Evolutionary conservation across 768 basidiomycete genomes (phyloP), one percentile per base, ranked within the genome.

Genomic region (Mycena haematopus): DNA sequence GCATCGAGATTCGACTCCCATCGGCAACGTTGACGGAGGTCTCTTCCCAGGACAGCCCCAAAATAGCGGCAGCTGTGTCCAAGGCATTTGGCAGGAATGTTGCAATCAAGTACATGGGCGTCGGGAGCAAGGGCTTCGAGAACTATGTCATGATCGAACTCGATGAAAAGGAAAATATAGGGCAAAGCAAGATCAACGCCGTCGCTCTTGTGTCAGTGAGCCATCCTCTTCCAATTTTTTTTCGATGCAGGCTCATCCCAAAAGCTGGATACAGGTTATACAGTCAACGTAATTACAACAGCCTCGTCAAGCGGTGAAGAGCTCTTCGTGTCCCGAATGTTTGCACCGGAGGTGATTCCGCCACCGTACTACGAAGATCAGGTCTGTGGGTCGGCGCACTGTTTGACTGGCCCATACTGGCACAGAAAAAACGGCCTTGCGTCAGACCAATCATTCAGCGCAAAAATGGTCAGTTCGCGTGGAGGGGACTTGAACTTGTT

Each of bases 341-440:
- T 86, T 65, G 73, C 79, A 6, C 83, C 82, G 8, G 52, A 49
- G 1, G 29, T 59, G 9, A 64, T 79, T 25, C 66, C 66, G 58
- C 68, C 70, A 53, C 73, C 73, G 1, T 31, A 36, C 36, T 47
- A 52, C 5, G 84, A 86, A 71, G 85, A 86, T 60, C 77, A 74
- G 19, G 84, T 85, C 9, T 86, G 83, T 60, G 85, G 85, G 15
- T 81, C 81, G 38, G 83, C 84, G 0, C 85, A 86, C 65, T 78
- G 79, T 49, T 56, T 85, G 40, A 59, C 83, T 36, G 75, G 68
- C 2, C 84, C 84, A 3, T 85, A 86, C 62, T 86, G 84, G 81
- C 74, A 73, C 22, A 63, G 61, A 21, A 80, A 81, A 60, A 70
- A 73, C 4, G 73, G 67, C 0, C 70, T 79, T 22, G 52, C 66